Evolutionary conservation across 345 rosid species (phyloP), one percentile per base, ranked within the genome.

Genomic region (Cardamine chenopodiifolia): DNA sequence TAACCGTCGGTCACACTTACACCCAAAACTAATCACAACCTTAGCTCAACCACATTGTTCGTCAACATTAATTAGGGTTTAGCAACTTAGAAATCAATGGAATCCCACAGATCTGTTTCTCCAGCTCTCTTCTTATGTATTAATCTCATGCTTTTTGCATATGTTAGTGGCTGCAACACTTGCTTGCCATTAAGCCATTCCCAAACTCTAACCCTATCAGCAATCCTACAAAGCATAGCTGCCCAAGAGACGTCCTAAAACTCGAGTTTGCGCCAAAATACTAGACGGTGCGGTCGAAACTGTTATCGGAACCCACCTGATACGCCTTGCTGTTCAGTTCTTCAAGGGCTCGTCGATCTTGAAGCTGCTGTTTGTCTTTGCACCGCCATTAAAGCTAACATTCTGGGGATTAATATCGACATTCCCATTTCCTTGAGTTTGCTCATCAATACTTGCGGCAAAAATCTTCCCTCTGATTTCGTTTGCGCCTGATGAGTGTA

Each of bases 351-450:
- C 52, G 54, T 87, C 13, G 88, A 87, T 69, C 85, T 88, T 10
- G 91, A 86, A 81, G 90, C 90, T 2, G 86, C 90, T 0, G 59
- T 88, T 4, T 90, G 90, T 82, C 87, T 88, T 60, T 88, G 93
- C 78, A 88, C 90, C 15, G 92, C 90, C 76, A 87, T 88, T 71
- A 88, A 86, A 75, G 94, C 94, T 68, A 85, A 88, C 67, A 56
- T 87, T 54, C 84, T 87, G 1, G 90, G 93, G 40, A 85, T 86
- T 63, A 79, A 87, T 77, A 82, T 90, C 45, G 62, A 88, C 29
- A 83, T 86, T 29, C 90, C 92, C 11, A 82, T 88, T 34, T 85
- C 92, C 0, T 68, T 90, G 68, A 90, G 88, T 77, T 82, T 88
- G 81, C 90, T 88, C 34, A 70, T 90, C 59, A 90, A 81, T 79